These are phyloP conservation scores for Miamiensis avidus DNA, from an alignment of 169 alveolate genomes.

Conservation along the genomic window DNA sequence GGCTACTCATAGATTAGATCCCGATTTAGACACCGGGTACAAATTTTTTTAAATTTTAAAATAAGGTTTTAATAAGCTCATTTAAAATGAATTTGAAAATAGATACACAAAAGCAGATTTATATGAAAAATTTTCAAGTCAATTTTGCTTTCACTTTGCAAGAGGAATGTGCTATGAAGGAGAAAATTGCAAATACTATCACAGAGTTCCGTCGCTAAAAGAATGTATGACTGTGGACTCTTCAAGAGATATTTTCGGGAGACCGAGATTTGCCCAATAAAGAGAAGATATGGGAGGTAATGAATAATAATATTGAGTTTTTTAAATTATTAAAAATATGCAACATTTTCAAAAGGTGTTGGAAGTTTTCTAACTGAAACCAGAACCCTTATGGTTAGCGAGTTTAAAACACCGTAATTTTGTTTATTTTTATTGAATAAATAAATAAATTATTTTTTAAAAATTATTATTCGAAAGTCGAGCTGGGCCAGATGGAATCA, in stretches of 20 bases:
- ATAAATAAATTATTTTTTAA: too few relatives aligned
- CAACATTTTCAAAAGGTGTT: constrained; percentile 80
- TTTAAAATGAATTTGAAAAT: constrained; percentile 94
- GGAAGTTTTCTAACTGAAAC: constrained; percentile 97
- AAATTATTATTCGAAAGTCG: too few relatives aligned
- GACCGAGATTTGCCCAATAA: constrained; percentile 95
- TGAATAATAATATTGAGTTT: too few relatives aligned
- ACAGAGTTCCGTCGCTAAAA: constrained; percentile 94
- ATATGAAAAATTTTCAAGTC: constrained; percentile 81
- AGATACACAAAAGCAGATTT: constrained; percentile 98
- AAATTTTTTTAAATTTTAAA: too few relatives aligned
- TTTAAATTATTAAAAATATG: too few relatives aligned
- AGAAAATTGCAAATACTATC: constrained; percentile 94
- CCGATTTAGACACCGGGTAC: constrained; percentile 21
- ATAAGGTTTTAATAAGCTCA: constrained; percentile 46
- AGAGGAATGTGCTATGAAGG: constrained; percentile 98
- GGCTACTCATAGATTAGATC: constrained; percentile 73
- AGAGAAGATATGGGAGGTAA: constrained; percentile 95
- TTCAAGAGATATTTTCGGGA: constrained; percentile 97
- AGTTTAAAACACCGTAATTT: constrained; percentile 79
- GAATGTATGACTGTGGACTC: constrained; percentile 93
- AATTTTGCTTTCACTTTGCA: constrained; percentile 96
- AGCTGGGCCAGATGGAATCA: constrained; percentile 86
- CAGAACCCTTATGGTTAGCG: constrained; percentile 94
- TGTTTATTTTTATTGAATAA: too few relatives aligned